Evolutionary conservation across 192 early-diverging fungal species (phyloP).

Genomic region (Podila verticillata): DNA sequence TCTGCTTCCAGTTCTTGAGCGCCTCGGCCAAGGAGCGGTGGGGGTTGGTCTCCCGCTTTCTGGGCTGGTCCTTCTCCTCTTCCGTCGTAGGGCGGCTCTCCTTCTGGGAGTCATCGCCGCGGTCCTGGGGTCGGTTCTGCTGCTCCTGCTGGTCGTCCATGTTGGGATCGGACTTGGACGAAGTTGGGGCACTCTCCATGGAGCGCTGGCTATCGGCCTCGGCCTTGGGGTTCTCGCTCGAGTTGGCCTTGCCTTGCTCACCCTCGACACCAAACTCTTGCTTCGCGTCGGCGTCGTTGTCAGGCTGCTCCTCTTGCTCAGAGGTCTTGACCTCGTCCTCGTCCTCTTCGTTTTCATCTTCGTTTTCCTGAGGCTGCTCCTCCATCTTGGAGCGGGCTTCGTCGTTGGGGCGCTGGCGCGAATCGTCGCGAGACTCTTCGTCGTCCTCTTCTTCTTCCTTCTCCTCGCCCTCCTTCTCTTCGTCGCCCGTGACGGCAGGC

Average conservation of each 20-base stretch:
- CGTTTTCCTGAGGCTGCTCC: conserved; percentile 23
- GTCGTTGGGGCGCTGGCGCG: conserved; percentile 42
- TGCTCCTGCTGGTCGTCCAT: conserved; percentile 57
- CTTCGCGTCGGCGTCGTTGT: conserved; percentile 59
- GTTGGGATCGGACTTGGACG: conserved; percentile 39
- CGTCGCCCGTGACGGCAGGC: conserved; percentile 18
- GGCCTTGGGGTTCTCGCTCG: conserved; percentile 57
- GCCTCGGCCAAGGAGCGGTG: conserved; percentile 93
- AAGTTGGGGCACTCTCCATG: conserved; percentile 45
- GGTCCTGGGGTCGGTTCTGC: conserved; percentile 51
- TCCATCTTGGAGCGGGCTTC: conserved; percentile 30
- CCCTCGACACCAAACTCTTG: conserved; percentile 77
- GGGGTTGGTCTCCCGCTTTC: conserved; percentile 77
- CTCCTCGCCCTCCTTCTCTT: conserved; percentile 25
- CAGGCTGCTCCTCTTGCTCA: conserved; percentile 56
- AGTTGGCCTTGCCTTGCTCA: conserved; percentile 62
- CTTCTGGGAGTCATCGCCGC: conserved; percentile 48
- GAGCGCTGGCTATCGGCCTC: conserved; percentile 64
- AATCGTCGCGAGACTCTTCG: conserved; percentile 40
- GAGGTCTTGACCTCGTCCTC: conserved; percentile 59
- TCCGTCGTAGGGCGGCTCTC: conserved; percentile 46
- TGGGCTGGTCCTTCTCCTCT: conserved; percentile 53
- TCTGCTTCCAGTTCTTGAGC: conserved; percentile 91
- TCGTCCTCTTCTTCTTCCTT: conserved; percentile 44
- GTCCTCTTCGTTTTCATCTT: conserved; percentile 55